Percentiles rank a stretch among this genome's conserved stretches.
phyloP scores from a whole-genome alignment of 148 eudicot species.

The Cornus suecica region DNA sequence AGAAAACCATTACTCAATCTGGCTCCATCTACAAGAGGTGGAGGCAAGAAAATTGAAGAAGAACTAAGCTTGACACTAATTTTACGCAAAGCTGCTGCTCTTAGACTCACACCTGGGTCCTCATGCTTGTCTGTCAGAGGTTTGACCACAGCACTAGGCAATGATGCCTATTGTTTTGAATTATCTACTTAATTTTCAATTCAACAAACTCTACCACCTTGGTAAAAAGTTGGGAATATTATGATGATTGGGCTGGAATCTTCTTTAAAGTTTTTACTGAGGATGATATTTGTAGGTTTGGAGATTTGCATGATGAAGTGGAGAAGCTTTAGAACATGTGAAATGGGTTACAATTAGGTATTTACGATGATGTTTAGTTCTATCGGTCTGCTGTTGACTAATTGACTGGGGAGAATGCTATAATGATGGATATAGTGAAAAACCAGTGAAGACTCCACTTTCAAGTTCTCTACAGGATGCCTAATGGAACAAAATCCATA shows the following conservation, averaged over 20 bases:
- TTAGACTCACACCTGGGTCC: too few species aligned
- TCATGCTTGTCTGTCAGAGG: too few species aligned
- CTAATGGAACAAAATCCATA: background rate
- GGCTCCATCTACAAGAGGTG: background rate
- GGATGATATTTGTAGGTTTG: background rate
- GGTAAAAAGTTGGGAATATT: background rate
- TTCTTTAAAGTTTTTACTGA: too few species aligned
- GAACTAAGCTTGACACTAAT: too few species aligned
- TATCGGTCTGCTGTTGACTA: background rate
- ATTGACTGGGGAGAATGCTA: background rate
- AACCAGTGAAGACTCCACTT: background rate
- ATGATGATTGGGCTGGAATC: background rate
- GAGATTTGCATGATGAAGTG: background rate
- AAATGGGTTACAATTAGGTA: too few species aligned
- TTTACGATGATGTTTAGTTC: background rate
- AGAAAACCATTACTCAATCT: background rate
- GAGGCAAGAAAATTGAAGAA: too few species aligned
- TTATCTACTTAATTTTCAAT: too few species aligned
- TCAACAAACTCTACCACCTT: background rate
- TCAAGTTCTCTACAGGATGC: background rate
- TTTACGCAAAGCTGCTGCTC: too few species aligned
- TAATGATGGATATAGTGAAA: background rate
- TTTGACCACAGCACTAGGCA: too few species aligned
- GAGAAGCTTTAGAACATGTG: background rate
- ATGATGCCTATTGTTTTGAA: too few species aligned